Base-by-base conservation (phyloP, 768 basidiomycete genomes). In the Mycena rosella region DNA sequence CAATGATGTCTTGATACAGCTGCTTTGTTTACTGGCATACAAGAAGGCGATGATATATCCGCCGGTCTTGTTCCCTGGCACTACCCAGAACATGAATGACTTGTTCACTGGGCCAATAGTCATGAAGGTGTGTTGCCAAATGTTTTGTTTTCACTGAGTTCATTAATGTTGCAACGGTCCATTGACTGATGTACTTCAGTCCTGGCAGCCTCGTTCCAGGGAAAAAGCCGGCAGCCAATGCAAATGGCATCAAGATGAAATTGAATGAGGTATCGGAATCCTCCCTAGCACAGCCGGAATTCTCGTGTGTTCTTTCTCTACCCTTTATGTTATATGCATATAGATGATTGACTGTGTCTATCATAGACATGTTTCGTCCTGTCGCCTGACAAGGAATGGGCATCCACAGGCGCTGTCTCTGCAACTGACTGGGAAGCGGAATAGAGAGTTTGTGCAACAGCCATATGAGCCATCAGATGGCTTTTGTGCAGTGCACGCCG, bases 151-250 rank as follows among this genome's bases (percentile, higher is more conserved):
- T 48, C 5, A n/a, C 44, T 2, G n/a, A n/a, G n/a, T n/a, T 48
- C 14, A 10, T 15, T n/a, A 22, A 45, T 27, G 47, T 22, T 11
- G 18, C 5, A 22, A 26, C 42, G 45, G 29, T 38, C 0, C 60
- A 52, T 32, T 36, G 51, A 4, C 24, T 61, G 36, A 52, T 61
- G 60, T 61, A 4, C 3, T 61, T 34, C 26, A 49, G 49, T 9
- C 60, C 49, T 5, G 22, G 11, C 1, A 29, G 36, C 20, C 51
- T 61, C 2, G 40, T 11, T 7, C 24, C 18, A 2, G 27, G 38
- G 0, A 20, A 6, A 36, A 61, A 61, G 27, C 60, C 60, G 0
- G 60, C 60, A 0, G 2, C 17, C 3, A 40, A 61, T 13, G 52
- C 60, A 0, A 53, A 53, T 22, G 60, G 60, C 5, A 32, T 61